Percentiles rank a stretch among this genome's conserved stretches.
These are phyloP conservation scores for Asclepias syriaca DNA, from an alignment of 257 asterid species.

Conservation along the genomic window DNA sequence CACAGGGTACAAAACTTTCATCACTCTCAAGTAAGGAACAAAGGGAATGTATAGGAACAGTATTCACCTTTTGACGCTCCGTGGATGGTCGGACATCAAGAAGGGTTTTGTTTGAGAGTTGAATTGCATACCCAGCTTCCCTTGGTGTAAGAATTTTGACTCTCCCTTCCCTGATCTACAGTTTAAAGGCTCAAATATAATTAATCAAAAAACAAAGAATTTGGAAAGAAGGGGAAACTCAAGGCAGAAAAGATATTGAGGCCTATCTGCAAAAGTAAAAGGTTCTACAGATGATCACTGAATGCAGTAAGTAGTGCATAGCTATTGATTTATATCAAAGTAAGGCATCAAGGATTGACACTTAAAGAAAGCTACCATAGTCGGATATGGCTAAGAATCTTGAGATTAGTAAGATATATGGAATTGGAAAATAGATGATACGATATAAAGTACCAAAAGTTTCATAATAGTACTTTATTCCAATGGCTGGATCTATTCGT, in stretches of 20 bases:
- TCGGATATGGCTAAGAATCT: background rate
- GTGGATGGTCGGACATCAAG: conserved; percentile 91
- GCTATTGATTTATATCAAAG: background rate
- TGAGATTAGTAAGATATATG: background rate
- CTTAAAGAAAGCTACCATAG: background rate
- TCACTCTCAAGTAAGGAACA: background rate
- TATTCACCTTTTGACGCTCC: conserved; percentile 68
- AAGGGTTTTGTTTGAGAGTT: conserved; percentile 67
- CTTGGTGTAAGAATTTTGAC: conserved; percentile 82
- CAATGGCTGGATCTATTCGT: background rate
- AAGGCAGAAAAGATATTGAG: background rate
- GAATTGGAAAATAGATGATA: background rate
- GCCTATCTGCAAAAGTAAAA: background rate
- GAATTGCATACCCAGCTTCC: conserved; percentile 98
- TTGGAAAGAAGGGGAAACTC: background rate
- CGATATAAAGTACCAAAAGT: background rate
- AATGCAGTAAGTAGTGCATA: background rate
- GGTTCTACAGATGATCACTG: background rate
- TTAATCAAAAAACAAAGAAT: background rate
- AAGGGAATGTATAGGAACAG: conserved; percentile 2
- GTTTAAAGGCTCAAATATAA: conserved; percentile 8
- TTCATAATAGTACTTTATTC: background rate
- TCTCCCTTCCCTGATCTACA: conserved; percentile 77
- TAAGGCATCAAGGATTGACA: background rate
- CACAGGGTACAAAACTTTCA: background rate